Evolutionary conservation across 2,329 filamentous ascomycete species (phyloP).

Genomic region (Diaporthe citri): DNA sequence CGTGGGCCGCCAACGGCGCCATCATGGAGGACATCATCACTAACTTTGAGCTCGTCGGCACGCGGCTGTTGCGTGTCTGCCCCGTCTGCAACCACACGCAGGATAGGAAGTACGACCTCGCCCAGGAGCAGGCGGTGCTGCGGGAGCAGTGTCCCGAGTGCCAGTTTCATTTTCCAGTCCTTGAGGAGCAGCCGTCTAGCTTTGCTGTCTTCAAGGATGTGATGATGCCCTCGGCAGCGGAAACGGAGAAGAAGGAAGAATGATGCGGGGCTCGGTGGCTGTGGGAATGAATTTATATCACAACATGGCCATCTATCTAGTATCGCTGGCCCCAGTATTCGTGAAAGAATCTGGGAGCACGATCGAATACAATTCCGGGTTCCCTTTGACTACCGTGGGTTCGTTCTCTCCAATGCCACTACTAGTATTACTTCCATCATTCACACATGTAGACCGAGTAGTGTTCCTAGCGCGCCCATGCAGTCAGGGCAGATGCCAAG

Average conservation of each 20-base stretch:
- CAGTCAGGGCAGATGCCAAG: not conserved
- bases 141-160: constrained; percentile 30
- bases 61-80: constrained; percentile 22
- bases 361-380: not conserved
- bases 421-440: not conserved
- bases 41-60: constrained; percentile 30
- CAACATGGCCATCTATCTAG: not conserved
- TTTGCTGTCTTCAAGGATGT: constrained; percentile 17
- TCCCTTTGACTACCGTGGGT: not conserved
- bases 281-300: not conserved
- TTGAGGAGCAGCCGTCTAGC: not conserved
- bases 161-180: constrained; percentile 25
- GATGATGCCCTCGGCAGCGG: not conserved
- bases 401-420: not conserved
- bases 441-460: not conserved
- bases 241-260: not conserved
- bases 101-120: constrained; percentile 34
- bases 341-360: not conserved
- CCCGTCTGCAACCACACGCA: constrained; percentile 31
- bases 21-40: constrained; percentile 34
- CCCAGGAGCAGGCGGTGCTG: constrained; percentile 28
- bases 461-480: not conserved
- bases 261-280: not conserved
- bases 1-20: constrained; percentile 31
- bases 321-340: not conserved